A percentile compares a stretch with the other conserved stretches of the same genome.
Conservation (phyloP, 2,329 filamentous ascomycete genomes). For the Microascus cirrosus region DNA sequence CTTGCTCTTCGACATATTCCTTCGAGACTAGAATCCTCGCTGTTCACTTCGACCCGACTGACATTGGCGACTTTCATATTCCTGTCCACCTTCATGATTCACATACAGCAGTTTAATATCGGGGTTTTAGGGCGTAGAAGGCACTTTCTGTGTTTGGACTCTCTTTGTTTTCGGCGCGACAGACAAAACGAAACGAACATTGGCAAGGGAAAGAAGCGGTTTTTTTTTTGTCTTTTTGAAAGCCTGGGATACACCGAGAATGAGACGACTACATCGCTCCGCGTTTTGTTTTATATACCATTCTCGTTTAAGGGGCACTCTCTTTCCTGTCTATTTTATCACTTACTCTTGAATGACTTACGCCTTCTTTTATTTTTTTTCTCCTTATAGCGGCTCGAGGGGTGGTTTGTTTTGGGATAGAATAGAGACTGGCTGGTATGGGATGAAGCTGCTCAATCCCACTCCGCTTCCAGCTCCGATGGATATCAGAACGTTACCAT, state of each 20-base stretch:
- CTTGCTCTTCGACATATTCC: neutral
- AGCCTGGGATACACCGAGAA: neutral
- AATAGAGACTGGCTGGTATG: neutral
- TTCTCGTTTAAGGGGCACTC: neutral
- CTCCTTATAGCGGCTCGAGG: neutral
- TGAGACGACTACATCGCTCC: neutral
- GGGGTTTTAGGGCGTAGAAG: constrained; percentile 1
- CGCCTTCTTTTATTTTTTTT: neutral
- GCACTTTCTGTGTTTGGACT: neutral
- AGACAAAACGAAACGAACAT: neutral
- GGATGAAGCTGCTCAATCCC: neutral
- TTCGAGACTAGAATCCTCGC: neutral
- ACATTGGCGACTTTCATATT: neutral
- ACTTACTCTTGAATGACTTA: neutral
- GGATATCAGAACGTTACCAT: too few species aligned
- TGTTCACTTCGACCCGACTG: neutral
- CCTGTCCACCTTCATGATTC: neutral
- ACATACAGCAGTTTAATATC: neutral
- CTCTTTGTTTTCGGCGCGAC: neutral
- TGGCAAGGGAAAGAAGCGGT: neutral
- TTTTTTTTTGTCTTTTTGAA: neutral
- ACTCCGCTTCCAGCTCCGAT: too few species aligned
- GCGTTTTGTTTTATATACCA: neutral
- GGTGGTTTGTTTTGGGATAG: neutral
- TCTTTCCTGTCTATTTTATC: neutral